These are phyloP conservation scores for Fusarium lateritium DNA, from an alignment of 2,329 filamentous ascomycete genomes.

Conservation along the genomic window DNA sequence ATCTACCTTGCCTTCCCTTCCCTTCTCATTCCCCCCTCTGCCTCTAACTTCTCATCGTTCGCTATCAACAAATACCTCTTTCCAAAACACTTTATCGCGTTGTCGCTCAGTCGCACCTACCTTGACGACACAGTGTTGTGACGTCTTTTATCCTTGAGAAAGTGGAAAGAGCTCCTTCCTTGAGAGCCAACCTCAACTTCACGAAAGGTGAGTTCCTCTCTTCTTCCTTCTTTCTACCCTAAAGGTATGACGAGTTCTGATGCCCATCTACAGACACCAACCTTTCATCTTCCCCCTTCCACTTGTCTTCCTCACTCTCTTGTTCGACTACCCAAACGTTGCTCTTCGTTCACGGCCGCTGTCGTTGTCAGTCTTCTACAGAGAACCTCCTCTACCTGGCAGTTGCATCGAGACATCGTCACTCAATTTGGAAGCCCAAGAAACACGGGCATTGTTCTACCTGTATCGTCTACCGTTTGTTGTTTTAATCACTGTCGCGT, in stretches of 20 bases:
- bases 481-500: conserved; percentile 51
- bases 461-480: conserved; percentile 53
- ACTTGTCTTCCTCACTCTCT: conserved; percentile 25
- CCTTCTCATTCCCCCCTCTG: not conserved
- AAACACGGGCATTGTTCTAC: conserved; percentile 54
- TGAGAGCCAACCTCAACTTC: not conserved
- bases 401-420: conserved; percentile 18
- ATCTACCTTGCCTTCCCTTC: not conserved
- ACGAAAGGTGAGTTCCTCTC: conserved; percentile 1
- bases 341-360: conserved; percentile 20
- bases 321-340: conserved; percentile 8
- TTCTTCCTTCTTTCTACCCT: not conserved
- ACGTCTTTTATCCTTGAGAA: not conserved
- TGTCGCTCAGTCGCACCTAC: not conserved
- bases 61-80: not conserved
- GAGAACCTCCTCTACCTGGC: conserved; percentile 29
- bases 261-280: not conserved
- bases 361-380: conserved; percentile 19
- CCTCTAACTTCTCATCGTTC: not conserved
- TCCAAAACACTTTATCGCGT: not conserved
- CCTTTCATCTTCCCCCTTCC: conserved; percentile 18
- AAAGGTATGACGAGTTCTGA: not conserved
- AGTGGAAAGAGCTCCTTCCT: conserved; percentile 30
- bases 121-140: not conserved
- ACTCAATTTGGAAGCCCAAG: conserved; percentile 43